Evolutionary conservation across 2,329 filamentous ascomycete species (phyloP), one percentile per base, ranked within the genome.

Genomic region (Claviceps sp.): DNA sequence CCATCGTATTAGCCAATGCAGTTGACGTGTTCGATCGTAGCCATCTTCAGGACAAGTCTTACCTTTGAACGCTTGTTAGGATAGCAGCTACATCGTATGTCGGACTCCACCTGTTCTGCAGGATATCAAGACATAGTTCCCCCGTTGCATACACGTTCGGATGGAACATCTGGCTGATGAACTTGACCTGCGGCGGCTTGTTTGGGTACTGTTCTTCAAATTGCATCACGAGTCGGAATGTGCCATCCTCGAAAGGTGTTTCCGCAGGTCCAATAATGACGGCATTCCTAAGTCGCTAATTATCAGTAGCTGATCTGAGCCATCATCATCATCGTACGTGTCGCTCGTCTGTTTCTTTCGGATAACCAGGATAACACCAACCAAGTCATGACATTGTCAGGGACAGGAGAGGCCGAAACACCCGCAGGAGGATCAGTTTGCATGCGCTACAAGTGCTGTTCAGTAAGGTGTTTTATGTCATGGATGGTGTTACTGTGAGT

Each of bases 171-270:
- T 93, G 83, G 69, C 88, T 95, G 67, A 98, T 95, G 68, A 98
- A 98, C 66, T 97, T 97, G 71, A 97, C 93, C 37, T 89, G 87
- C 0, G 93, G 93, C 5, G 93, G 93, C 68, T 97, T 97, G 72
- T 97, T 98, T 34, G 93, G 93, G 63, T 98, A 98, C 64, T 95
- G 90, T 69, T 98, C 93, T 66, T 97, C 93, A 61, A 98, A 98
- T 65, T 96, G 89, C 91, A 98, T 97, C 49, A 97, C 90, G 11
- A 98, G 83, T 59, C 91, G 79, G 68, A 98, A 98, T 22, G 93
- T 98, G 56, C 93, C 93, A 68, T 98, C 93, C 70, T 98, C 93
- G 63, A 97, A 98, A 1, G 93, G 91, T 1, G 93, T 98, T 64
- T 98, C 93, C 54, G 89, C 89, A 41, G 91, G 91, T 9, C 91